phyloP scores from a whole-genome alignment of 148 eudicot genomes.

The Nyssa sinensis region DNA sequence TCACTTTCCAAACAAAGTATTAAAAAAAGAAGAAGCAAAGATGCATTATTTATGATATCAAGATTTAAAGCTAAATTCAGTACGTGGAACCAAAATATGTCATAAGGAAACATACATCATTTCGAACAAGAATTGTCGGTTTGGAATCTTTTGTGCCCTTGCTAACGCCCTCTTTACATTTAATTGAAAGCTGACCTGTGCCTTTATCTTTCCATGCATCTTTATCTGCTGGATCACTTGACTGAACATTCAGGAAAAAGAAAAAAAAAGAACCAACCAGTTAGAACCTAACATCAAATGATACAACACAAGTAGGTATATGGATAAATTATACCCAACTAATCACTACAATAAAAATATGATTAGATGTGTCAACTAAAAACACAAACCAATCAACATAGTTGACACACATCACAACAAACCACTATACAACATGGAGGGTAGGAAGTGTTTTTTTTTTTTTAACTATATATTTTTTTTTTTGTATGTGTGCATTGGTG shows the following conservation, averaged over 20 bases:
- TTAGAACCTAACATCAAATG: neutral
- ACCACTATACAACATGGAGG: no score
- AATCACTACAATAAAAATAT: no score
- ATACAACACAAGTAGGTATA: neutral
- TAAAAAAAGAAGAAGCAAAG: neutral
- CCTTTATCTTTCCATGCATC: conserved; percentile 91
- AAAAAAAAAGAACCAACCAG: neutral
- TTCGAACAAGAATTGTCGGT: conserved; percentile 81
- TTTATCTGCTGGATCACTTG: conserved; percentile 72
- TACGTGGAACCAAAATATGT: neutral
- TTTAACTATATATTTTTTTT: no score
- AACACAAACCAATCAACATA: no score
- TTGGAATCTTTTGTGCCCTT: conserved; percentile 87
- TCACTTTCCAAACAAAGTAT: neutral
- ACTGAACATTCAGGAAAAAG: conserved; percentile 32
- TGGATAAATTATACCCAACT: no score
- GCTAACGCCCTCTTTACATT: conserved; percentile 63
- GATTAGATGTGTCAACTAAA: no score
- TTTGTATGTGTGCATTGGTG: no score
- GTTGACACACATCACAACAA: no score
- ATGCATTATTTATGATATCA: neutral
- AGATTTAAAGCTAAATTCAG: conserved; percentile 1
- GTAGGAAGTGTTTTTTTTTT: no score
- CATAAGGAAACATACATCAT: conserved; percentile 67
- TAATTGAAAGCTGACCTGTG: conserved; percentile 68